Percentiles rank a stretch among this genome's conserved stretches.
phyloP scores from a whole-genome alignment of 495 filamentous ascomycete genomes.

The Neurospora sp. region DNA sequence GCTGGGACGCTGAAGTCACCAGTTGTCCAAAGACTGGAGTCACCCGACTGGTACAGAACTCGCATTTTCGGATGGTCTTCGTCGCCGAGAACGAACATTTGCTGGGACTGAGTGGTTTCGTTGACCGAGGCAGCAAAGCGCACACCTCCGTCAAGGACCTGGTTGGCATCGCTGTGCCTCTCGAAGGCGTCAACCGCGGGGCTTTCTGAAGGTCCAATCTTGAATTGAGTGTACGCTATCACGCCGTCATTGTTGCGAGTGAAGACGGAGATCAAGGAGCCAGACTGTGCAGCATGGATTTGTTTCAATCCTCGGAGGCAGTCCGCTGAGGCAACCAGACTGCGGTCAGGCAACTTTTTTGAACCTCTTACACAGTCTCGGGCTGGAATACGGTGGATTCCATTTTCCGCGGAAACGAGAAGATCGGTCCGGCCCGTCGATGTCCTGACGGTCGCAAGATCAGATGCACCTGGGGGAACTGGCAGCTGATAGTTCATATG shows the following conservation, averaged over 20 bases:
- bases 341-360: background rate
- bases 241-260: background rate
- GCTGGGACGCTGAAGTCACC: background rate
- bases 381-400: background rate
- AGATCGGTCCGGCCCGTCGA: background rate
- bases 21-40: background rate
- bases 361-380: background rate
- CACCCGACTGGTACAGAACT: background rate
- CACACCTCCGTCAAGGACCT: background rate
- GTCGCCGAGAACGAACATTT: background rate
- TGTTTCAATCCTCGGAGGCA: background rate
- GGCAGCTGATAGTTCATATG: background rate
- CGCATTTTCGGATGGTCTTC: background rate
- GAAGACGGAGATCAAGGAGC: background rate
- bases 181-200: background rate
- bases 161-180: background rate
- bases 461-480: background rate
- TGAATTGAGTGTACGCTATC: background rate
- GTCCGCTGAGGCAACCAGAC: background rate
- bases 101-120: background rate
- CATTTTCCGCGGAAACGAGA: background rate
- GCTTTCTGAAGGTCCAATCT: background rate
- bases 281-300: background rate
- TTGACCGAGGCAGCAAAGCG: background rate
- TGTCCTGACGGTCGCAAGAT: background rate